Conservation (phyloP, 345 rosid species). For the Gossypium anomalum region DNA sequence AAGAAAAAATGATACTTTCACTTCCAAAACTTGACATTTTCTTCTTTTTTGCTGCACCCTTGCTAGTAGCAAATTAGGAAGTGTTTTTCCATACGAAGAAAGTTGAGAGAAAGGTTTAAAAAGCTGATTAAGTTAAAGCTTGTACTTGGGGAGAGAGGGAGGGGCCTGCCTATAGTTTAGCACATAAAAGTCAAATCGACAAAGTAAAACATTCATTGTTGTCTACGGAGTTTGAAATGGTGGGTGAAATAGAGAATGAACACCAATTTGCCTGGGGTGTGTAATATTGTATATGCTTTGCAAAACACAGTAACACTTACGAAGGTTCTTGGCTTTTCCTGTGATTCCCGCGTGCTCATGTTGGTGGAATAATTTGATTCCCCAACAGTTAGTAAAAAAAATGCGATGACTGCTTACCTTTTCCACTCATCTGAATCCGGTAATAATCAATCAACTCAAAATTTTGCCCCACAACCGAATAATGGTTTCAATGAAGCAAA, state of each 20-base stretch:
- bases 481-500: too few species aligned
- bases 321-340: neutral
- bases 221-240: neutral
- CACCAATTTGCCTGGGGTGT: neutral
- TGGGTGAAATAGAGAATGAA: neutral
- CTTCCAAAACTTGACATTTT: neutral
- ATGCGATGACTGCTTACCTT: neutral
- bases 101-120: neutral
- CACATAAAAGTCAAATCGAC: neutral
- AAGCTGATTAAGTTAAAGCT: neutral
- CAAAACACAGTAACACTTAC: neutral
- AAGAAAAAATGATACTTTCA: neutral
- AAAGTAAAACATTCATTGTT: neutral
- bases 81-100: neutral
- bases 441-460: too few species aligned
- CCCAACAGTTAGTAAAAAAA: neutral
- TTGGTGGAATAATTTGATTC: neutral
- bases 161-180: neutral
- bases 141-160: neutral
- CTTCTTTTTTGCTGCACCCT: neutral
- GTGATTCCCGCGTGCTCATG: neutral
- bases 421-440: neutral
- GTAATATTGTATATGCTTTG: neutral
- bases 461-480: too few species aligned
- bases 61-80: neutral